Evolutionary conservation across 257 asterid genomes (phyloP).

Genomic region (Jacaranda mimosifolia): DNA sequence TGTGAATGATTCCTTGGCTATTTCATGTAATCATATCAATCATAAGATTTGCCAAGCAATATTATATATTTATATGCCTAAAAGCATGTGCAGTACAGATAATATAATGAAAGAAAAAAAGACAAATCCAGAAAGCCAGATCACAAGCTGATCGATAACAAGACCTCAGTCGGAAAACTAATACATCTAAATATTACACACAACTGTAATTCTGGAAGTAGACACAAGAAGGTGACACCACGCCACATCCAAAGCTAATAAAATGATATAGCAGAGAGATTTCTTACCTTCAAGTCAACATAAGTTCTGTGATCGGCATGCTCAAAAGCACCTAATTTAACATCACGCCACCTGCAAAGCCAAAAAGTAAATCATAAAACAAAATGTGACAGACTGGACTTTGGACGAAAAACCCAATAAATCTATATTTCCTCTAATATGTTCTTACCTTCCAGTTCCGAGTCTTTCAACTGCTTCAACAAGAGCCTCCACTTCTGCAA

Average conservation of each 20-base stretch:
- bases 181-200: neutral
- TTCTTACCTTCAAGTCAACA: slow-evolving; percentile 88
- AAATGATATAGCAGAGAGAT: neutral
- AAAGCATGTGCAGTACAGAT: slow-evolving; percentile 44
- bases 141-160: too few species aligned
- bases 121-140: too few species aligned
- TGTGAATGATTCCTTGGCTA: slow-evolving; percentile 42
- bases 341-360: slow-evolving; percentile 93
- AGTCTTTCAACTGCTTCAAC: slow-evolving; percentile 94
- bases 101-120: neutral
- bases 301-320: slow-evolving; percentile 93
- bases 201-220: too few species aligned
- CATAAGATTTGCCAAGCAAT: slow-evolving; percentile 39
- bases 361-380: neutral
- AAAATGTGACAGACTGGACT: slow-evolving; percentile 8
- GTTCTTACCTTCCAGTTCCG: slow-evolving; percentile 88
- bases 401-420: neutral
- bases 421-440: neutral
- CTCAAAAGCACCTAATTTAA: slow-evolving; percentile 88
- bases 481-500: slow-evolving; percentile 88
- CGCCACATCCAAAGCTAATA: neutral
- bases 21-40: slow-evolving; percentile 37
- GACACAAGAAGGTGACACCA: too few species aligned
- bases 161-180: neutral
- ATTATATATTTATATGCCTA: slow-evolving; percentile 37